phyloP scores from a whole-genome alignment of 1,284 basidiomycete genomes.

The Cerioporus squamosus region DNA sequence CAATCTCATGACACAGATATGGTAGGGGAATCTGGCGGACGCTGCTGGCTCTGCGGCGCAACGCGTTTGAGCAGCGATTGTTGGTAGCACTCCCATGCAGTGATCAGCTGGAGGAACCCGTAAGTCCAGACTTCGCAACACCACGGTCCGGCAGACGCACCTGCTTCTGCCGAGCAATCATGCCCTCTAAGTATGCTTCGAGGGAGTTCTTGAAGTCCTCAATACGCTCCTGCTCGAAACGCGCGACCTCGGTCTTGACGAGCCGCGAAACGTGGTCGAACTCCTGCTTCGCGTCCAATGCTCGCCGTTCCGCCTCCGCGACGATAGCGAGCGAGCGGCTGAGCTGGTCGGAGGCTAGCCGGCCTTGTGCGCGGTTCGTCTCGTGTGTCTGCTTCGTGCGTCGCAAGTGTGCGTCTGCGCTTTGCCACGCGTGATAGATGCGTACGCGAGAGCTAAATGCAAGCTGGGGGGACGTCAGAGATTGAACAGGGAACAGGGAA shows the following conservation, averaged over 20 bases:
- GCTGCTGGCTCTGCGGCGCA: slow-evolving; percentile 18
- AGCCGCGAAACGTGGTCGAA: slow-evolving; percentile 89
- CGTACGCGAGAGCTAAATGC: slow-evolving; percentile 89
- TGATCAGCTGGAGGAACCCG: slow-evolving; percentile 55
- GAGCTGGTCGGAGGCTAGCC: slow-evolving; percentile 67
- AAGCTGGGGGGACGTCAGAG: slow-evolving; percentile 47
- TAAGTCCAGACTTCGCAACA: background rate
- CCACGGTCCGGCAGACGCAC: slow-evolving; percentile 40
- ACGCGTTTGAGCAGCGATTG: slow-evolving; percentile 59
- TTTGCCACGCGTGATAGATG: slow-evolving; percentile 81
- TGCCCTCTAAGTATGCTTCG: slow-evolving; percentile 80
- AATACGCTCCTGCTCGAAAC: slow-evolving; percentile 93
- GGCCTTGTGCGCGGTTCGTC: slow-evolving; percentile 76
- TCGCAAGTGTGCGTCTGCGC: slow-evolving; percentile 75
- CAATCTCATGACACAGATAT: slow-evolving; percentile 4
- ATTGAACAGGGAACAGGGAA: slow-evolving; percentile 2
- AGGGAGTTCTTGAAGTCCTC: slow-evolving; percentile 85
- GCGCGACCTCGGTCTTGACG: slow-evolving; percentile 89
- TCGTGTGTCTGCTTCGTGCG: slow-evolving; percentile 81
- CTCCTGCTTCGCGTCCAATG: slow-evolving; percentile 81
- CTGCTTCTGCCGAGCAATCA: slow-evolving; percentile 84
- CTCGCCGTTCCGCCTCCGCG: slow-evolving; percentile 86
- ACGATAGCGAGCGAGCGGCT: slow-evolving; percentile 75
- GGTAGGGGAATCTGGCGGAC: slow-evolving; percentile 16
- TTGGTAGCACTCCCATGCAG: slow-evolving; percentile 77